Evolutionary conservation across 2,329 filamentous ascomycete genomes (phyloP).

Genomic region (Claviceps lovelessii): DNA sequence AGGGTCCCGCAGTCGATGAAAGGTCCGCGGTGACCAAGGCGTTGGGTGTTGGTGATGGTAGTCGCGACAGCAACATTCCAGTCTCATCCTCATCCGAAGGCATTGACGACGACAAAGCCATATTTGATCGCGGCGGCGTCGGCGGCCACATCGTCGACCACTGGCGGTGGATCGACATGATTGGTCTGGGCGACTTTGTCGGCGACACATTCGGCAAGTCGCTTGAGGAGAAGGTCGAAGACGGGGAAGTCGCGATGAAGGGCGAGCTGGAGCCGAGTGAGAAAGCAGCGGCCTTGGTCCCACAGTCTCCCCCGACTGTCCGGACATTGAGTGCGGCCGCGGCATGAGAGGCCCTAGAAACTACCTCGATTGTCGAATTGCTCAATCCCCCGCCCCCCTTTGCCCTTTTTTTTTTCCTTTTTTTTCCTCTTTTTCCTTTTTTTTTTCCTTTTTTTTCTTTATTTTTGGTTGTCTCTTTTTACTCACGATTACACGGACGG

Average conservation of each 20-base stretch:
- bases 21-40: constrained; percentile 13
- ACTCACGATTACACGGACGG: too few species aligned
- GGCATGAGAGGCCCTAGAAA: too few species aligned
- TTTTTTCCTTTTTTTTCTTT: too few species aligned
- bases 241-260: constrained; percentile 21
- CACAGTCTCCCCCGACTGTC: too few species aligned
- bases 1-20: constrained; percentile 28
- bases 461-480: too few species aligned
- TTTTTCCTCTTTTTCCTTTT: too few species aligned
- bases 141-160: constrained; percentile 25
- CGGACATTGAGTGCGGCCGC: too few species aligned
- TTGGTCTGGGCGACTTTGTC: constrained; percentile 29
- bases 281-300: constrained; percentile 8
- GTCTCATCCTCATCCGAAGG: constrained; percentile 18
- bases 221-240: constrained; percentile 18
- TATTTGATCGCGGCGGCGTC: constrained; percentile 32
- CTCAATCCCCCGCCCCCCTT: too few species aligned
- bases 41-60: neutral
- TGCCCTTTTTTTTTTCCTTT: too few species aligned
- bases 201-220: constrained; percentile 18
- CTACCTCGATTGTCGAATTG: too few species aligned
- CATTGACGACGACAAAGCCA: constrained; percentile 33
- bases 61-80: neutral
- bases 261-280: constrained; percentile 22
- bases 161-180: constrained; percentile 40